Evolutionary conservation across 2,329 filamentous ascomycete species (phyloP).

Genomic region (Neonectria coccinea): DNA sequence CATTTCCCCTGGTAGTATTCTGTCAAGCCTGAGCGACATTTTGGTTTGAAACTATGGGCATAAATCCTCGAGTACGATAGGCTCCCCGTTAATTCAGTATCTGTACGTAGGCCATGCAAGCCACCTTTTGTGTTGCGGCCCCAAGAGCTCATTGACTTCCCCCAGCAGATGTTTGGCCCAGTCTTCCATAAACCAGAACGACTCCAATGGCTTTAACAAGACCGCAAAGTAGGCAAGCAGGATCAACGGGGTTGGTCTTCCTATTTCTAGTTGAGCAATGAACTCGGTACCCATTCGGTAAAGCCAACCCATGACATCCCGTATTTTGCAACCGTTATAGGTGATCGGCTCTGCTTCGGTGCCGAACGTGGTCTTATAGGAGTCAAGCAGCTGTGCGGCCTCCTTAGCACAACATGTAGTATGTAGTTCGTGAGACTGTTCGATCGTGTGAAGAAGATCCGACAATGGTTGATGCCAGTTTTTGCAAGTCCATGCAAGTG

Average conservation of each 20-base stretch:
- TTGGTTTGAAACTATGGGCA: too few relatives aligned
- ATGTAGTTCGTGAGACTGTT: background rate
- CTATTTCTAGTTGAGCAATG: too few relatives aligned
- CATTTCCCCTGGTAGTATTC: background rate
- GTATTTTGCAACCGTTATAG: background rate
- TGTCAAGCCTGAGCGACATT: background rate
- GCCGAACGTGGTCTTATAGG: background rate
- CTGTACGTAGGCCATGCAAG: slow-evolving; percentile 2
- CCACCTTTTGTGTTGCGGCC: too few relatives aligned
- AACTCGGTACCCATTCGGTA: too few relatives aligned
- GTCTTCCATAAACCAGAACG: too few relatives aligned
- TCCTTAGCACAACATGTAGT: background rate
- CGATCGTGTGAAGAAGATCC: slow-evolving; percentile 13
- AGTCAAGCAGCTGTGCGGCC: background rate
- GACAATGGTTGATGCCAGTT: slow-evolving; percentile 8
- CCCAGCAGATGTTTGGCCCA: too few relatives aligned
- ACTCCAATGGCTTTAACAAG: too few relatives aligned
- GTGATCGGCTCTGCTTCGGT: background rate
- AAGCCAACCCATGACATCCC: slow-evolving; percentile 10
- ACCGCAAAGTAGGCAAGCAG: too few relatives aligned
- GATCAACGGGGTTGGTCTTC: too few relatives aligned
- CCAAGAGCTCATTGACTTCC: too few relatives aligned
- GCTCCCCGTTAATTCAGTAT: background rate
- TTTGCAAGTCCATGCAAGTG: too few relatives aligned
- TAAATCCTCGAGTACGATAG: background rate